Evolutionary conservation across 192 early-diverging fungal genomes (phyloP), one percentile per base, ranked within the genome.

Genomic region (Rhizophagus sp.): DNA sequence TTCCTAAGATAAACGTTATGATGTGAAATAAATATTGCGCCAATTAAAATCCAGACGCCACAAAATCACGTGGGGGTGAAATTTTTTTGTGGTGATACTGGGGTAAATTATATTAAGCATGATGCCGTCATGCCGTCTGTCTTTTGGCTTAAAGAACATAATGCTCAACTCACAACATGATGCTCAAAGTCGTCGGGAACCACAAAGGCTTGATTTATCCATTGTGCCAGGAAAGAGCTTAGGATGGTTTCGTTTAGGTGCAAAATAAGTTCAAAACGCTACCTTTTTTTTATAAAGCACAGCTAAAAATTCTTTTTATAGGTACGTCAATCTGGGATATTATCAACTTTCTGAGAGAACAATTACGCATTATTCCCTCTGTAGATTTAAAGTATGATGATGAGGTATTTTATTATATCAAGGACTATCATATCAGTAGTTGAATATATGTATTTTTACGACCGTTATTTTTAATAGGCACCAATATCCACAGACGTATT

Each of bases 361-460:
- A 81, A 75, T 84, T 85, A 12, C 73, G 80, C 4, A 75, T 87
- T 49, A 85, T 92, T 52, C 90, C 90, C 39, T 75, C 82, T 34
- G 91, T 94, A 7, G 89, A 92, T 30, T 84, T 90, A 62, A 91
- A 89, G 64, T 94, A 92, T 76, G 84, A 84, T 33, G 88, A 92
- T 47, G 83, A 89, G 79, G 91, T 91, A 87, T 76, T 64, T 39
- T 68, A 71, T 9, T 72, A 76, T 52, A 50, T 83, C 13, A 24
- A 50, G 8, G 22, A 47, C 44, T 47, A 47, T 47, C 61, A 30
- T 70, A 13, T 15, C 30, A 57, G 13, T 63, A 33, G 72, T 27
- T 66, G 69, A 63, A 62, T 57, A 39, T 62, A 63, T 11, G 17
- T 67, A 4, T 33, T 52, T 62, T 64, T 50, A 41, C 44, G 3